Evolutionary conservation across 2,329 filamentous ascomycete species (phyloP), one percentile per base, ranked within the genome.

Genomic region (Trichoderma koningii): DNA sequence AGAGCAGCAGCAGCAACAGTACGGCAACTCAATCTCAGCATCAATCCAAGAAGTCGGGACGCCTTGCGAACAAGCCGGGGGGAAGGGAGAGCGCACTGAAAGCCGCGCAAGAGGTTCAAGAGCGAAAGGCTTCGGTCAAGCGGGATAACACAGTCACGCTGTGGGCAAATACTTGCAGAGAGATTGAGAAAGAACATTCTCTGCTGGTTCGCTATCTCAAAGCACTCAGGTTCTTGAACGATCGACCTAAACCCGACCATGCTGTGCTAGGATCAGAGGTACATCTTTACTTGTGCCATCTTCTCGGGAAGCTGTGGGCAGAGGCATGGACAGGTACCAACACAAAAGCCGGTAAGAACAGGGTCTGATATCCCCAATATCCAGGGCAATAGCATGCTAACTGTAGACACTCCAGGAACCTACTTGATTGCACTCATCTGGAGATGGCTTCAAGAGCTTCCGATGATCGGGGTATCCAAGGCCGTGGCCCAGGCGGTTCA

Each of bases 191-290:
- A 23, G 80, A 82, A 63, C 65, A 66, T 2, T 76, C 78, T 47
- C 70, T 79, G 10, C 72, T 79, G 10, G 76, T 74, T 30, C 78
- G 82, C 55, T 87, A 84, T 68, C 72, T 77, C 26, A 83, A 81
- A 66, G 77, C 80, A 0, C 76, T 80, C 50, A 79, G 80, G 45
- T 84, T 85, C 67, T 71, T 87, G 5, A 68, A 70, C 7, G 75
- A 74, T 28, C 74, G 83, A 26, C 74, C 77, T 5, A 72, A 76
- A 34, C 70, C 76, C 19, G 68, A 74, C n/a, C 68, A 53, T 9
- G 51, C 62, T 1, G 66, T 66, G 2, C 63, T 80, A 9, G 73
- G 73, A 3, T 69, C 73, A 1, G 78, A 81, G 44, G 68, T 77
- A 1, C 70, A 71, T 1, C 67, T 80, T 4, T 78, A 77, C 55